Percentiles rank a stretch among this genome's conserved stretches.
These are phyloP conservation scores for Trichosporon ovoides DNA, from an alignment of 1,284 basidiomycete species.

Conservation along the genomic window DNA sequence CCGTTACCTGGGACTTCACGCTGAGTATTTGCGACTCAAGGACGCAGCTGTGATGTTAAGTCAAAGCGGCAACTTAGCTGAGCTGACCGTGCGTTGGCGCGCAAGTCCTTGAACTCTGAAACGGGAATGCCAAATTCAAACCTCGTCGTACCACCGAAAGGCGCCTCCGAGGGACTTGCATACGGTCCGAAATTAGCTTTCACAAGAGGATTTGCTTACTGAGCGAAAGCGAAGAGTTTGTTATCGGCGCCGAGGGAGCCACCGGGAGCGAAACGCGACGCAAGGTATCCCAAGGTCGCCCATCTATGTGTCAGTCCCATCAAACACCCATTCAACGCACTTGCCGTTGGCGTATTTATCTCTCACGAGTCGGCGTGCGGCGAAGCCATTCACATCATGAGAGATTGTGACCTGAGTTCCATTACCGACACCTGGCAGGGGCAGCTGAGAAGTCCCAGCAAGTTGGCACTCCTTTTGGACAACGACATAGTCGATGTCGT, in stretches of 20 bases:
- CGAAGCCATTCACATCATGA: constrained; percentile 5
- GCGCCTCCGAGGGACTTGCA: not conserved
- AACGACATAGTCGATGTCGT: constrained; percentile 9
- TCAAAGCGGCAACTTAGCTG: fast-evolving
- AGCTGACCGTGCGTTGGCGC: constrained; percentile 11
- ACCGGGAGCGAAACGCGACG: constrained; percentile 7
- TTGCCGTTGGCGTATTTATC: constrained; percentile 15
- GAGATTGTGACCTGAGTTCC: not conserved
- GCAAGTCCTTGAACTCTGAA: constrained; percentile 11
- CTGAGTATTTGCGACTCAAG: constrained; percentile 9
- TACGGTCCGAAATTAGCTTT: constrained; percentile 8
- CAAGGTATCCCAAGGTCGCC: constrained; percentile 10
- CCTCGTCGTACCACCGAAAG: constrained; percentile 7
- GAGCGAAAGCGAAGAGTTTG: constrained; percentile 12
- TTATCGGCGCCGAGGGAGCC: constrained; percentile 11
- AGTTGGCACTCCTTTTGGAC: not conserved
- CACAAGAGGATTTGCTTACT: not conserved
- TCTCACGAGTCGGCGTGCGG: constrained; percentile 7
- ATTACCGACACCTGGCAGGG: not conserved
- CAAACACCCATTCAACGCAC: not conserved
- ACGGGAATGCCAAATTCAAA: constrained; percentile 11
- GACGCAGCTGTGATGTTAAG: constrained; percentile 9
- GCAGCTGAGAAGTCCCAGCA: not conserved
- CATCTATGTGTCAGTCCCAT: constrained; percentile 8
- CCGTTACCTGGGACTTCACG: not conserved